Evolutionary conservation across 192 early-diverging fungal genomes (phyloP), one percentile per base, ranked within the genome.

Genomic region (Umbelopsis sp.): DNA sequence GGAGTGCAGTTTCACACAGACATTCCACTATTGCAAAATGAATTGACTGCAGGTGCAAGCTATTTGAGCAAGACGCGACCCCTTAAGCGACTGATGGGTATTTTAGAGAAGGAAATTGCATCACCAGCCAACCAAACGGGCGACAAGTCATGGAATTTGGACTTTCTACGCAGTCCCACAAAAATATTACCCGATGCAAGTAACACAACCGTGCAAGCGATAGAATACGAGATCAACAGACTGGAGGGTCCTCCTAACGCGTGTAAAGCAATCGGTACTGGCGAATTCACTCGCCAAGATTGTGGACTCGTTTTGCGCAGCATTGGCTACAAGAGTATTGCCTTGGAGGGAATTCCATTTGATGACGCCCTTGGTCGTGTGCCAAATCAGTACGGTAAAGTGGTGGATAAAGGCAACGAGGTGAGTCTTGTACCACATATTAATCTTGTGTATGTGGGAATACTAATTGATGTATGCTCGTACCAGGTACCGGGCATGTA

Each of bases 311-410:
- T 91, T 0, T 73, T 97, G 33, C 81, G 89, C 15, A 94, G 94
- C 74, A 91, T 99, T 73, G 96, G 97, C 0, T 99, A 99, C 80
- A 88, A 83, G 52, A 92, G 90, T 72, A 76, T 84, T 13, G 81
- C 91, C 2, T 51, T 97, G 4, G 76, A 74, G 0, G 92, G 88
- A 7, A 53, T 93, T 18, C 93, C 94, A 7, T 99, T 98, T 81
- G 93, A 97, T 76, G 51, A 64, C 0, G 70, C 72, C 12, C 80
- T 79, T 64, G 86, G 86, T 2, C 69, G 90, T 15, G 85, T 99
- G 4, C 93, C 95, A 20, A 99, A 99, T 73, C 71, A 78, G n/a
- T 82, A 78, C 16, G 97, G 97, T 2, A 85, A 93, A 41, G 50
- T 80, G 8, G 1, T 75, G 46, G 68, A 70, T 52, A 27, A 35